These are phyloP conservation scores for Plenodomus biglobosus DNA, from an alignment of 2,329 filamentous ascomycete species.

Conservation along the genomic window DNA sequence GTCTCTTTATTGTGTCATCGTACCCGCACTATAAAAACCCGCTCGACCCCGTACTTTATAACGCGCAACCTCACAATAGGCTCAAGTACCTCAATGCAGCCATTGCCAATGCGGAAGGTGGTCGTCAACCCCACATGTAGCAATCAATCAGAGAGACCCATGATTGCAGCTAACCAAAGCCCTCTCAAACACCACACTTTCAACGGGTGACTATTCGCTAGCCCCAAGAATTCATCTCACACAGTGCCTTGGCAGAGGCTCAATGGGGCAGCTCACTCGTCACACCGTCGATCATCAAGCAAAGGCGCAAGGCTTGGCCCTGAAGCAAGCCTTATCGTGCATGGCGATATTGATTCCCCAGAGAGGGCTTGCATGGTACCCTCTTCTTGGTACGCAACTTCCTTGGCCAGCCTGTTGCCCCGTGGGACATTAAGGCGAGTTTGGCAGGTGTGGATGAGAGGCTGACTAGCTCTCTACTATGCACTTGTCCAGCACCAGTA, in stretches of 20 bases:
- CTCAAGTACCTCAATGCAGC: not conserved
- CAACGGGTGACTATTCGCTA: conserved; percentile 5
- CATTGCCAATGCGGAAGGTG: conserved; percentile 10
- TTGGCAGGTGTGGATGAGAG: conserved; percentile 29
- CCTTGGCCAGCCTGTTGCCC: conserved; percentile 25
- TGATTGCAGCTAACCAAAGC: not conserved
- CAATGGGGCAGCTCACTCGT: conserved; percentile 15
- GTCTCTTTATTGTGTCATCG: not conserved
- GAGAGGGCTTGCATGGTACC: conserved; percentile 11
- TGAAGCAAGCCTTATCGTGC: conserved; percentile 18
- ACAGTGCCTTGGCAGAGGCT: conserved; percentile 8
- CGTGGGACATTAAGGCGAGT: conserved; percentile 26
- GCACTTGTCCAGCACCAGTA: not conserved
- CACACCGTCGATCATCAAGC: conserved; percentile 16
- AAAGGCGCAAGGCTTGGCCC: conserved; percentile 11
- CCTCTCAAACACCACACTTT: conserved; percentile 4
- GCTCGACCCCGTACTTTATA: not conserved
- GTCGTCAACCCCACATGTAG: not conserved
- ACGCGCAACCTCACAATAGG: not conserved
- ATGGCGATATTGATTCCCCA: conserved; percentile 29
- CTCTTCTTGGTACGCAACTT: conserved; percentile 19
- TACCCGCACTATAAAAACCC: not conserved
- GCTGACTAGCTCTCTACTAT: not conserved
- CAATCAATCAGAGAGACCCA: conserved; percentile 8
- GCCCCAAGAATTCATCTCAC: conserved; percentile 2